Base-by-base conservation (phyloP, 2,329 filamentous ascomycete genomes). In the Colletotrichum gigasporum region DNA sequence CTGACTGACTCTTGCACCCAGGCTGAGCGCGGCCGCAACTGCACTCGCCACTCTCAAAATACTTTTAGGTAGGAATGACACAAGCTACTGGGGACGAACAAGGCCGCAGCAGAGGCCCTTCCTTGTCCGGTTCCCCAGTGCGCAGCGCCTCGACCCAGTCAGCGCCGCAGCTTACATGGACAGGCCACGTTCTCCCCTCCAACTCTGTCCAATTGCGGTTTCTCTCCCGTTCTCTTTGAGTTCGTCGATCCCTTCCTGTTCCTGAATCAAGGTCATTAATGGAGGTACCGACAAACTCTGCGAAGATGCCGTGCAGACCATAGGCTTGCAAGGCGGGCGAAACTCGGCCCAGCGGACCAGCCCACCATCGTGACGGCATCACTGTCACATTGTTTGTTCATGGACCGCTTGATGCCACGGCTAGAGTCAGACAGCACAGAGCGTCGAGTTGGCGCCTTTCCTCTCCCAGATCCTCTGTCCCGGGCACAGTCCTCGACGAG, bases 191-290 rank as follows among this genome's bases (percentile, higher is more conserved):
- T 63, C 10, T 30, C 18, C 18, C 26, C 16, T 34, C 37, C n/a
- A 28, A 12, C 10, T n/a, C 12, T 45, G 18, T 18, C 39, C 30
- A 34, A 47, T 24, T 24, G n/a, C n/a, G n/a, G 12, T 51, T 37
- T 6, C 12, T 51, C 14, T 51, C 20, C 37, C 30, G 32, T 9
- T 16, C n/a, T 35, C 48, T 48, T 42, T 53, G 47, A 48, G 8
- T 42, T 5, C 22, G 48, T 9, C 34, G 48, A 60, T 64, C 61
- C 20, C 10, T 61, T 61, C 61, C 56, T 42, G 47, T 64, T 64
- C 47, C 47, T 64, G 61, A 35, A 53, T 3, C 26, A 10, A 22
- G 7, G 34, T 42, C 22, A 35, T 16, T 8, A 9, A 41, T 32
- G 30, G 14, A 39, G 42, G 18, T 24, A 22, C 14, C 12, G 37